Conservation (phyloP, 2,329 filamentous ascomycete species). For the Falciphora oryzae region DNA sequence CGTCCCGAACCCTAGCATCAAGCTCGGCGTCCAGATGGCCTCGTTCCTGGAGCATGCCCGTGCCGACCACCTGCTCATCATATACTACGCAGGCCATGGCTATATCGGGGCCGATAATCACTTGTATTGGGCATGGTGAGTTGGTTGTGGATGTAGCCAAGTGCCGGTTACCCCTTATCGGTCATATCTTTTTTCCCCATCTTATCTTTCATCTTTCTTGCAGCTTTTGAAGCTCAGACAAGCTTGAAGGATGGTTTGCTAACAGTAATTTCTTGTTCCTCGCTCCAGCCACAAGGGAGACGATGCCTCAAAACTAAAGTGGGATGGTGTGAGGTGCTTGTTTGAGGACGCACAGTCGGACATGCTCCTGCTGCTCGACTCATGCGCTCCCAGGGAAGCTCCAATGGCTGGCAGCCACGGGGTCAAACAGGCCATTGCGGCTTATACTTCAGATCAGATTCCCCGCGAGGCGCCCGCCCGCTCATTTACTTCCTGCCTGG, state of each 20-base stretch:
- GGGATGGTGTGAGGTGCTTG: constrained; percentile 56
- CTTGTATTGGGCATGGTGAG: constrained; percentile 63
- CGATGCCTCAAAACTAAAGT: constrained; percentile 56
- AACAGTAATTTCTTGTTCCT: constrained; percentile 14
- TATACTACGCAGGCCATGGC: constrained; percentile 60
- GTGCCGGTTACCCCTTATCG: too few species aligned
- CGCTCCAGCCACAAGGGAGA: constrained; percentile 45
- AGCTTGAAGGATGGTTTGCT: constrained; percentile 11
- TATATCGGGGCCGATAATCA: constrained; percentile 54
- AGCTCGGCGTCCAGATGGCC: constrained; percentile 54
- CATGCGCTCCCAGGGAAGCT: constrained; percentile 50
- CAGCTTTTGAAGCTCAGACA: background rate
- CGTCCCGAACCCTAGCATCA: constrained; percentile 52
- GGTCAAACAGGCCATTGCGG: constrained; percentile 57
- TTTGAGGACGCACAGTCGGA: constrained; percentile 59
- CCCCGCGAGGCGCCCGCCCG: constrained; percentile 37
- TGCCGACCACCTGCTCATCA: constrained; percentile 55
- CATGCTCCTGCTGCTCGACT: constrained; percentile 56
- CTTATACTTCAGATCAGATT: constrained; percentile 48
- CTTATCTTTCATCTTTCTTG: too few species aligned
- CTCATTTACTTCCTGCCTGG: constrained; percentile 53
- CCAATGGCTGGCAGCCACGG: constrained; percentile 46
- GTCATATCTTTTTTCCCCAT: background rate
- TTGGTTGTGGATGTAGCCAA: constrained; percentile 14
- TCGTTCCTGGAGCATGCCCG: constrained; percentile 53